These are phyloP conservation scores for Saccharomyces hybrid DNA, from an alignment of 1,139 yeast genomes.

Conservation along the genomic window DNA sequence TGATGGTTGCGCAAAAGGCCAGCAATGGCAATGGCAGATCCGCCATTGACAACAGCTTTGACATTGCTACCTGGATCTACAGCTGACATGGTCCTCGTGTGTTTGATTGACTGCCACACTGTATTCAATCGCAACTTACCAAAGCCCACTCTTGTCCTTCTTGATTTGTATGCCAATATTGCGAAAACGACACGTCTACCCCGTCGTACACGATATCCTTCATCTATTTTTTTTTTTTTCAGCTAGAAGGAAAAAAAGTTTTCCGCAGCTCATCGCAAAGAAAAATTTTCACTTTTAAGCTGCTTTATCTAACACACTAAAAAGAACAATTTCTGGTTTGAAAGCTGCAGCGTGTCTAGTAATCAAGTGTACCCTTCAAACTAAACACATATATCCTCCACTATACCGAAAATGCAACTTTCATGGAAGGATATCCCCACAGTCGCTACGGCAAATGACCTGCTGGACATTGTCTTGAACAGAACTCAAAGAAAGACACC, in stretches of 20 bases:
- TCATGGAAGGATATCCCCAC: constrained; percentile 98
- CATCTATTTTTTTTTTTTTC: neutral
- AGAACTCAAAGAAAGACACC: constrained; percentile 98
- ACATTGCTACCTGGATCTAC: constrained; percentile 1
- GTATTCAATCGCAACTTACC: neutral
- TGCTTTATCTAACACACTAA: neutral
- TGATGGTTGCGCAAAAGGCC: constrained; percentile 58
- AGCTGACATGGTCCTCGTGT: constrained; percentile 7
- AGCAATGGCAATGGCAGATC: constrained; percentile 56
- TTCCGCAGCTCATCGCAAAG: constrained; percentile 1
- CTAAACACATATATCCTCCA: no score
- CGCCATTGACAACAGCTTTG: constrained; percentile 7
- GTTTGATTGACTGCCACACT: neutral
- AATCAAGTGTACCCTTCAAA: no score
- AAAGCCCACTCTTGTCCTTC: constrained; percentile 1
- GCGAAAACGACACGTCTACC: neutral
- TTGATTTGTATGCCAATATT: neutral
- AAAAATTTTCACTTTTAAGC: neutral
- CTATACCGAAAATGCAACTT: constrained; percentile 63
- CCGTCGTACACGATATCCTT: neutral
- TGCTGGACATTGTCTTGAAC: constrained; percentile 93
- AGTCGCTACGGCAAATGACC: constrained; percentile 84
- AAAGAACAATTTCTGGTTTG: no score
- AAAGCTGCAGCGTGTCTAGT: no score
- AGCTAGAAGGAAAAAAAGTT: neutral